Percentiles rank a stretch among this genome's conserved stretches.
Conservation (phyloP, 2,329 filamentous ascomycete species). For the Penicillium sp. region DNA sequence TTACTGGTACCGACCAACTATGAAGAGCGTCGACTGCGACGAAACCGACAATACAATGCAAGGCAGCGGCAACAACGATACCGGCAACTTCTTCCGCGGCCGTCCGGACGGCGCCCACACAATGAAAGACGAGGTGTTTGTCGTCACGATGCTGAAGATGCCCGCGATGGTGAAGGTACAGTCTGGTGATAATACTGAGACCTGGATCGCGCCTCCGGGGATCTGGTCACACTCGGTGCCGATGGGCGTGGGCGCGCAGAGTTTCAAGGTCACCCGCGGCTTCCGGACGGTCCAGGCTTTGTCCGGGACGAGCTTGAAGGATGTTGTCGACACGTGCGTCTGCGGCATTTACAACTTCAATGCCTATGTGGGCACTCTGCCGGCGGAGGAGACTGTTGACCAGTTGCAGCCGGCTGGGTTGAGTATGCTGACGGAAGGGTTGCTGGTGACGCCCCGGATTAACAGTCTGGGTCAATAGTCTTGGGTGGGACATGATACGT, state of each 20-base stretch:
- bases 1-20: constrained; percentile 58
- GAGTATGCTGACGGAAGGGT: constrained; percentile 28
- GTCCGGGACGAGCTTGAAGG: constrained; percentile 51
- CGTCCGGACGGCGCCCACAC: constrained; percentile 53
- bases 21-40: constrained; percentile 50
- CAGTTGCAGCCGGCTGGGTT: constrained; percentile 39
- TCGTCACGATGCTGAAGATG: constrained; percentile 52
- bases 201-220: constrained; percentile 50
- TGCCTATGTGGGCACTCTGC: constrained; percentile 54
- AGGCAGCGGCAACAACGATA: constrained; percentile 45
- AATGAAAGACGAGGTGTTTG: constrained; percentile 53
- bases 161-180: constrained; percentile 48
- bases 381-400: constrained; percentile 37
- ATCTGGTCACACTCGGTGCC: constrained; percentile 47
- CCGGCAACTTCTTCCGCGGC: constrained; percentile 55
- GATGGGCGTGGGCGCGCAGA: constrained; percentile 52
- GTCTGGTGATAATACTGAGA: constrained; percentile 48
- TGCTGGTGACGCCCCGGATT: constrained; percentile 31
- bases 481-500: neutral
- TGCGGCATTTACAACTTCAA: constrained; percentile 59
- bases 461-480: constrained; percentile 26
- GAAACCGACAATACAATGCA: constrained; percentile 53
- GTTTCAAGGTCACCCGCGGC: constrained; percentile 48
- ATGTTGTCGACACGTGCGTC: constrained; percentile 51
- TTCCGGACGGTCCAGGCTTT: constrained; percentile 41